Evolutionary conservation across 1,284 basidiomycete genomes (phyloP), one percentile per base, ranked within the genome.

Genomic region (Neolentinus lepideus): DNA sequence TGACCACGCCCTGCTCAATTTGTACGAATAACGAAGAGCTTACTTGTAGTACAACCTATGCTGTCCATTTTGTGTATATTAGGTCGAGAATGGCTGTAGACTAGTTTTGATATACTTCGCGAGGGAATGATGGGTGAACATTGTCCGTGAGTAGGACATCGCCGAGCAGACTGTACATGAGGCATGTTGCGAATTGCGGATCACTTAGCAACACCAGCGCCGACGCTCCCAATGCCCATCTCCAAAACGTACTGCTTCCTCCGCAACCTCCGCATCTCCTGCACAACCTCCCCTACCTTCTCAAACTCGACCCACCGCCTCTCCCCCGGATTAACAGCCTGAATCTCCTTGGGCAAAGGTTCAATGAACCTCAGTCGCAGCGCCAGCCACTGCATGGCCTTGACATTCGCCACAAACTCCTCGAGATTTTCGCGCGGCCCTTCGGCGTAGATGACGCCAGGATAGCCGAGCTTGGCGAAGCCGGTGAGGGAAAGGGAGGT

Each of bases 341-440:
- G n/a, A 19, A 36, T 33, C 38, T 33, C 51, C 6, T 35, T 56
- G 1, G 62, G 63, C 1, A 76, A 48, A 8, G 71, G 68, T 59
- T 85, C 83, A 21, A 81, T 62, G 59, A 88, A 83, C 19, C 86
- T 67, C n/a, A 88, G 68, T 47, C 78, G 74, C 58, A 90, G 67
- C 11, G 87, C 87, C 0, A 90, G 73, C 88, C 88, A 90, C 62
- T 89, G 85, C 87, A 89, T 88, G 24, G 75, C 77, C 65, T 84
- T 88, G 54, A 90, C 78, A 56, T 84, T 84, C 16, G 66, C 67
- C 1, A 86, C 78, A 62, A 89, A 89, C 59, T 84, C 81, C 60
- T 82, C 77, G 19, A 90, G 70, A 54, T 78, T 71, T 9, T 72
- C 68, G 47, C 71, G 69, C 8, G 64, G 62, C 1, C 88, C 88